These are phyloP conservation scores for Sesbania bispinosa DNA, from an alignment of 306 rosid species.

Conservation along the genomic window DNA sequence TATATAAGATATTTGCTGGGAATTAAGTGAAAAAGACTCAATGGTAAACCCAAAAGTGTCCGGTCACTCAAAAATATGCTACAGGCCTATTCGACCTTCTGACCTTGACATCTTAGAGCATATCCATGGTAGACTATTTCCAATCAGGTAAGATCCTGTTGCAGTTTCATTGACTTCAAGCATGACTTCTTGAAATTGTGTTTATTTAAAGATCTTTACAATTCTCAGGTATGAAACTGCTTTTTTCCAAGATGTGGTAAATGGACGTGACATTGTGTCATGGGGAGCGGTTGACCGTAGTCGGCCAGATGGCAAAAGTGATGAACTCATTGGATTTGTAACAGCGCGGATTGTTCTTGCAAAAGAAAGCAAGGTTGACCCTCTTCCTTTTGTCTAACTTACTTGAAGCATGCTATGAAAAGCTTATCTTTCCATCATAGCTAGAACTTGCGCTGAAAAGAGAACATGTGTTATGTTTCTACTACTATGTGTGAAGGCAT, in stretches of 20 bases:
- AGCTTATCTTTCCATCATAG: neutral
- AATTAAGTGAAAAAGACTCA: slow-evolving; percentile 43
- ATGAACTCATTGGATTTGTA: slow-evolving; percentile 79
- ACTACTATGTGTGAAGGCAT: neutral
- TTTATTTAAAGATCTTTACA: neutral
- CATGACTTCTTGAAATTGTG: neutral
- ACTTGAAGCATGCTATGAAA: slow-evolving; percentile 16
- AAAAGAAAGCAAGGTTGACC: slow-evolving; percentile 67
- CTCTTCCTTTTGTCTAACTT: neutral
- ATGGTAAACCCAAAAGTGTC: slow-evolving; percentile 53
- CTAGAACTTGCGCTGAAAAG: neutral
- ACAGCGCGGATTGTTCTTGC: slow-evolving; percentile 67
- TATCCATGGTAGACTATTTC: slow-evolving; percentile 68
- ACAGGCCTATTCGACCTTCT: slow-evolving; percentile 69
- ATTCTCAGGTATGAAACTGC: slow-evolving; percentile 64
- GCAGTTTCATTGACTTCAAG: neutral
- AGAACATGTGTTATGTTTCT: neutral
- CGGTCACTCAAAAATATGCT: slow-evolving; percentile 43
- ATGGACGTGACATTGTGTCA: slow-evolving; percentile 66
- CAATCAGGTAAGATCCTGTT: slow-evolving; percentile 58
- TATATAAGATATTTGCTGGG: slow-evolving; percentile 52
- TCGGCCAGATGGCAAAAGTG: slow-evolving; percentile 57
- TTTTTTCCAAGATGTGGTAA: slow-evolving; percentile 76
- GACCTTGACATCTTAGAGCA: slow-evolving; percentile 65
- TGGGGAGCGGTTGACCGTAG: slow-evolving; percentile 86